A percentile compares a stretch with the other conserved stretches of the same genome.
phyloP scores from a whole-genome alignment of 495 filamentous ascomycete genomes.

The Darksidea phi region DNA sequence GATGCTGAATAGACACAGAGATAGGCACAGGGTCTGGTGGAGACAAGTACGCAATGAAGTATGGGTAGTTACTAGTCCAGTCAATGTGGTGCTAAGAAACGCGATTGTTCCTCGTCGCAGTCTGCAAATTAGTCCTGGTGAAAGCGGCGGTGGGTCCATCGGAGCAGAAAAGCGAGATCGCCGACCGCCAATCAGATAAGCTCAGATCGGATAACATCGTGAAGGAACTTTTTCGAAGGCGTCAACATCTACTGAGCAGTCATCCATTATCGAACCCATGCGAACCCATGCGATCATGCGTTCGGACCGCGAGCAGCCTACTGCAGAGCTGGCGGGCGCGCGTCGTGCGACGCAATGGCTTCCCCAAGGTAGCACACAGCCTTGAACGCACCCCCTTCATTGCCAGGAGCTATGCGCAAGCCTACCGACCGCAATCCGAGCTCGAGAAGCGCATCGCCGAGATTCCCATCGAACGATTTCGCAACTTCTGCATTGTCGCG shows the following conservation, averaged over 20 bases:
- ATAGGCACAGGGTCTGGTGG: not conserved
- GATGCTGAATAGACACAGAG: not conserved
- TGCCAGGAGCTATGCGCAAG: slow-evolving; percentile 42
- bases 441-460: slow-evolving; percentile 79
- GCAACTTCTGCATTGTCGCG: slow-evolving; percentile 97
- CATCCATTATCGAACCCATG: slow-evolving; percentile 15
- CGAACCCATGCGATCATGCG: slow-evolving; percentile 41
- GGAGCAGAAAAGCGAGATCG: not conserved
- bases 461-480: slow-evolving; percentile 87
- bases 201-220: slow-evolving; percentile 26
- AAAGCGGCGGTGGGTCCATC: not conserved
- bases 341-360: slow-evolving; percentile 24
- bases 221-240: slow-evolving; percentile 7
- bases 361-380: slow-evolving; percentile 4
- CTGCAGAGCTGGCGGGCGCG: slow-evolving; percentile 36
- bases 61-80: not conserved
- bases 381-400: slow-evolving; percentile 48
- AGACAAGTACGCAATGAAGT: not conserved
- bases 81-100: too few species aligned
- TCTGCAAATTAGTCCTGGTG: not conserved
- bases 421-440: slow-evolving; percentile 49
- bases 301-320: slow-evolving; percentile 38
- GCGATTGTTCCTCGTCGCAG: too few species aligned
- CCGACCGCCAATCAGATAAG: slow-evolving; percentile 10
- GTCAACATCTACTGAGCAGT: not conserved